Conservation (phyloP, 805 yeast species). For the Candida yuanshanica region DNA sequence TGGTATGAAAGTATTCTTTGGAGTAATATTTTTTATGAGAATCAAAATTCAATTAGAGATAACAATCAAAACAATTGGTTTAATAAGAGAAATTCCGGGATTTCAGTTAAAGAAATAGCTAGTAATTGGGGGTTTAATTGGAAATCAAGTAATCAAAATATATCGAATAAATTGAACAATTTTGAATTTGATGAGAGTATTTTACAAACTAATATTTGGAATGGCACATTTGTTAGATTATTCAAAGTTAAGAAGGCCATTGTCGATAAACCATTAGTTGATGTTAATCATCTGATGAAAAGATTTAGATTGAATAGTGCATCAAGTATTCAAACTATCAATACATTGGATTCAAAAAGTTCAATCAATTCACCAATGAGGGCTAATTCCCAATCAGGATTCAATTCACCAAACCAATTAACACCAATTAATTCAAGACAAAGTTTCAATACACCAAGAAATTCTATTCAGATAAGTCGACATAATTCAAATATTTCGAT, state of each 20-base stretch:
- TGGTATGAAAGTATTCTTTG: constrained; percentile 72
- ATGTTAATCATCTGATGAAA: constrained; percentile 34
- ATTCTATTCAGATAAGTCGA: constrained; percentile 1
- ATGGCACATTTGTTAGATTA: constrained; percentile 41
- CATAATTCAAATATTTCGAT: neutral
- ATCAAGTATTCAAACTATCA: constrained; percentile 13
- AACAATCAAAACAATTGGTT: constrained; percentile 17
- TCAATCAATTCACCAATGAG: constrained; percentile 6
- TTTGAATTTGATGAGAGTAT: constrained; percentile 24
- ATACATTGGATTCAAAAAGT: constrained; percentile 13
- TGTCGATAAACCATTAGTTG: constrained; percentile 36
- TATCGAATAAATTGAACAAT: constrained; percentile 6
- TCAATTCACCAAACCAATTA: constrained; percentile 21
- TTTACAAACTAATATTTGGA: constrained; percentile 45
- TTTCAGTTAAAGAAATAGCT: constrained; percentile 28
- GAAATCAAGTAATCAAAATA: constrained; percentile 6
- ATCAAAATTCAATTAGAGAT: constrained; percentile 14
- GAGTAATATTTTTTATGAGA: constrained; percentile 44
- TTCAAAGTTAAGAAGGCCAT: constrained; percentile 40
- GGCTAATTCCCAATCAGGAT: constrained; percentile 10
- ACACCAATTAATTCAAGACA: constrained; percentile 26
- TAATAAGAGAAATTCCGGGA: constrained; percentile 17
- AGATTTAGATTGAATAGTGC: constrained; percentile 30
- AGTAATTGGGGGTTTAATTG: constrained; percentile 32
- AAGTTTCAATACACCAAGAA: constrained; percentile 24